phyloP scores from a whole-genome alignment of 2,329 filamentous ascomycete species.

The Shiraia bambusicola region DNA sequence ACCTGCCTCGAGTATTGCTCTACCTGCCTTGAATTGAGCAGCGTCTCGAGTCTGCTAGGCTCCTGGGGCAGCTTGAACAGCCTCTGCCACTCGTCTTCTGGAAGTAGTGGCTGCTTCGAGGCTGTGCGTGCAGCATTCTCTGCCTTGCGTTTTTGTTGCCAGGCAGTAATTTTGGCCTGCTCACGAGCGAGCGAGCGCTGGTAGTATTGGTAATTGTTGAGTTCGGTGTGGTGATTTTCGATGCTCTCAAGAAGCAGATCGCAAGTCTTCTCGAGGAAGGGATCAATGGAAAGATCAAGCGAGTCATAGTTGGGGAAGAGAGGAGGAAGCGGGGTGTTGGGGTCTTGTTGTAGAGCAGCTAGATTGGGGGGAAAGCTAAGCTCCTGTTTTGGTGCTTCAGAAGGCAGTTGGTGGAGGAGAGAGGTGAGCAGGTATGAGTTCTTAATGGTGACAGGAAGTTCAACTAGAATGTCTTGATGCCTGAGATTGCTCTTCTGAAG shows the following conservation, averaged over 20 bases:
- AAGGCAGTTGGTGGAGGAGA: conserved; percentile 88
- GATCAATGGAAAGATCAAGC: conserved; percentile 91
- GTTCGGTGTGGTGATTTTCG: conserved; percentile 95
- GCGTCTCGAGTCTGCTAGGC: conserved; percentile 86
- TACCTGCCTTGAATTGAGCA: conserved; percentile 93
- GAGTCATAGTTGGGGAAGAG: conserved; percentile 86
- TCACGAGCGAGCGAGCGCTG: conserved; percentile 90
- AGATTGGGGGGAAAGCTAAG: conserved; percentile 77
- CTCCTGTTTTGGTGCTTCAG: conserved; percentile 63
- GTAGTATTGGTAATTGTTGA: conserved; percentile 99
- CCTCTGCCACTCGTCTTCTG: conserved; percentile 97
- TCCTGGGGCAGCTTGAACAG: conserved; percentile 97
- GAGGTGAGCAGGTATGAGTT: conserved; percentile 97
- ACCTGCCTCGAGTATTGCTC: conserved; percentile 98
- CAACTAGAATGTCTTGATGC: conserved; percentile 90
- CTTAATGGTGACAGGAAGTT: conserved; percentile 86
- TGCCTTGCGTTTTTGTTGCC: conserved; percentile 94
- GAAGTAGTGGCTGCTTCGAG: conserved; percentile 84
- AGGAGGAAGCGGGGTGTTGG: conserved; percentile 59
- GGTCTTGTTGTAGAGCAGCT: conserved; percentile 70
- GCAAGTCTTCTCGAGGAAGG: conserved; percentile 97
- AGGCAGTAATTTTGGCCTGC: conserved; percentile 93
- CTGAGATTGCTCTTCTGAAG: conserved; percentile 92
- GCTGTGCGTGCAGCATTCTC: conserved; percentile 85
- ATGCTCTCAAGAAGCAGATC: conserved; percentile 95